These are phyloP conservation scores for Claviceps sp. DNA, from an alignment of 2,329 filamentous ascomycete genomes.

Conservation along the genomic window DNA sequence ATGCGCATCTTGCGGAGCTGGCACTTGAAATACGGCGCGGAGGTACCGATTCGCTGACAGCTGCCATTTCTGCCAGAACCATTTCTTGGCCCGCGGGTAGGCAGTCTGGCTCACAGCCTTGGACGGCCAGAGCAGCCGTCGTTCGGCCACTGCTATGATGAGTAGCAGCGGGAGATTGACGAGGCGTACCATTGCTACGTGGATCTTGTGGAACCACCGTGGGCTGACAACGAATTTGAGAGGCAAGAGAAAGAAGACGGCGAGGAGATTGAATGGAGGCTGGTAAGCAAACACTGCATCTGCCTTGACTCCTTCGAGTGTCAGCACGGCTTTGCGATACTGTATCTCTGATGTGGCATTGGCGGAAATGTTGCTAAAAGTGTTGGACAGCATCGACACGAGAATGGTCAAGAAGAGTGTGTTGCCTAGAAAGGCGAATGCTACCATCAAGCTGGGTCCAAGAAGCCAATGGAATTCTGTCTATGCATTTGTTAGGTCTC, in stretches of 20 bases:
- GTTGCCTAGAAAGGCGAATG: slow-evolving; percentile 76
- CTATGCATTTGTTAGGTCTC: slow-evolving; percentile 16
- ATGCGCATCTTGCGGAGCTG: slow-evolving; percentile 48
- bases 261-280: slow-evolving; percentile 72
- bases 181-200: slow-evolving; percentile 60
- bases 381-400: slow-evolving; percentile 76
- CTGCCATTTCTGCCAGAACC: slow-evolving; percentile 54
- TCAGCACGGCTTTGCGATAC: slow-evolving; percentile 67
- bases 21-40: slow-evolving; percentile 57
- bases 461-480: slow-evolving; percentile 67
- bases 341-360: slow-evolving; percentile 76
- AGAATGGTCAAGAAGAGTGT: slow-evolving; percentile 81
- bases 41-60: slow-evolving; percentile 61
- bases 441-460: slow-evolving; percentile 66
- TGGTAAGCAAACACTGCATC: slow-evolving; percentile 74
- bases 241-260: slow-evolving; percentile 59
- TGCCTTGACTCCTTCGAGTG: slow-evolving; percentile 73
- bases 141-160: slow-evolving; percentile 56
- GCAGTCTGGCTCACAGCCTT: slow-evolving; percentile 10
- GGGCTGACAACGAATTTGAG: slow-evolving; percentile 67
- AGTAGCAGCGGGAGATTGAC: slow-evolving; percentile 66
- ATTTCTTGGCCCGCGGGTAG: slow-evolving; percentile 18
- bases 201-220: slow-evolving; percentile 83
- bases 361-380: slow-evolving; percentile 62
- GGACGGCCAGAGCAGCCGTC: slow-evolving; percentile 49